Evolutionary conservation across 2,329 filamentous ascomycete species (phyloP).

Genomic region (Cladophialophora carrionii): DNA sequence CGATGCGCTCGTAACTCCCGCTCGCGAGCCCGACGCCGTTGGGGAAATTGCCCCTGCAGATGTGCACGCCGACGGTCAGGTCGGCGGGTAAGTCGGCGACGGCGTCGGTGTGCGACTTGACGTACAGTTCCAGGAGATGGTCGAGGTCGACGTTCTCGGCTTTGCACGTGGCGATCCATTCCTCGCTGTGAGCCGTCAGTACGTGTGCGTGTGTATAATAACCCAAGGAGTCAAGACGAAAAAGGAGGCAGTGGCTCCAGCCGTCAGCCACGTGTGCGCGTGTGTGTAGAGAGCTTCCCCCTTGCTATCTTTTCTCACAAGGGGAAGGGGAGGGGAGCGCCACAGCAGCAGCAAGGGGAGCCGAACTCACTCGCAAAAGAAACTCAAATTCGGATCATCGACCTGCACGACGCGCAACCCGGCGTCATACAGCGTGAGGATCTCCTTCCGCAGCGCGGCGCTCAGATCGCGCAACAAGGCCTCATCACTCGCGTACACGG

Average conservation of each 20-base stretch:
- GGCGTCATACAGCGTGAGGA: constrained; percentile 63
- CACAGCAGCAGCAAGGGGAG: background rate
- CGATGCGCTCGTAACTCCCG: constrained; percentile 32
- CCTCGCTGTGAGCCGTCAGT: constrained; percentile 45
- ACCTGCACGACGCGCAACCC: constrained; percentile 69
- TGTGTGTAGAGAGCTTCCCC: too few species aligned
- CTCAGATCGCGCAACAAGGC: constrained; percentile 65
- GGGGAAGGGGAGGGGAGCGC: too few species aligned
- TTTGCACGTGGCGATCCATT: constrained; percentile 71
- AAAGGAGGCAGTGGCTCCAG: too few species aligned
- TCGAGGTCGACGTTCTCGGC: constrained; percentile 70
- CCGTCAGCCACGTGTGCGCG: too few species aligned
- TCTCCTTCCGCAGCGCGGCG: constrained; percentile 65
- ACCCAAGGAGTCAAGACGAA: too few species aligned
- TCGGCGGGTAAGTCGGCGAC: constrained; percentile 20
- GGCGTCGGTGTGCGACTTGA: constrained; percentile 58
- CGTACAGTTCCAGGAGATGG: constrained; percentile 74
- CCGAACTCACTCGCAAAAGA: constrained; percentile 64
- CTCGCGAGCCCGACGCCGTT: constrained; percentile 26
- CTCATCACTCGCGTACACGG: constrained; percentile 51
- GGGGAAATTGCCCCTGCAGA: constrained; percentile 33
- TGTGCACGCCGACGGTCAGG: constrained; percentile 28
- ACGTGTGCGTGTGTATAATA: too few species aligned
- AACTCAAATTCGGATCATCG: constrained; percentile 69
- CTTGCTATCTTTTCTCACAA: too few species aligned